phyloP scores from a whole-genome alignment of 2,329 filamentous ascomycete species.

The Colletotrichum phormii region DNA sequence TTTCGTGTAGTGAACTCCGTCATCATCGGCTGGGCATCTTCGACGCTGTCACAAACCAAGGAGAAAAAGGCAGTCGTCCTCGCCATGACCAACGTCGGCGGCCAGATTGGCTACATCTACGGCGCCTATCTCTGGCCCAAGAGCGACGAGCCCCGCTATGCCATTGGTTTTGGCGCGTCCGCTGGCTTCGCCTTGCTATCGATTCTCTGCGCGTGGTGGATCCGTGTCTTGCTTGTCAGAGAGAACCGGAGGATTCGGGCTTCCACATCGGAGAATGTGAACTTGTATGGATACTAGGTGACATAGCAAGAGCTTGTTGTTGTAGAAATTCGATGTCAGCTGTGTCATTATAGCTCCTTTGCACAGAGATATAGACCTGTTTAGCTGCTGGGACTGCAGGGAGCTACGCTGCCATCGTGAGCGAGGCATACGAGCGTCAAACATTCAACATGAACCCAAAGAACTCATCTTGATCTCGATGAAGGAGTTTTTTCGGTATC shows the following conservation, averaged over 20 bases:
- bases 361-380: rapidly evolving
- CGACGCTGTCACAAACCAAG: conserved; percentile 58
- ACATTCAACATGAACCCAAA: no score
- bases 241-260: conserved; percentile 54
- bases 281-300: conserved; percentile 51
- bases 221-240: conserved; percentile 52
- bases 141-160: conserved; percentile 56
- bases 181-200: conserved; percentile 54
- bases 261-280: conserved; percentile 47
- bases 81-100: conserved; percentile 61
- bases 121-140: conserved; percentile 63
- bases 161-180: conserved; percentile 57
- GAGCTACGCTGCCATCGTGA: neutral
- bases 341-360: neutral
- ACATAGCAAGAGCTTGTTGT: conserved; percentile 6
- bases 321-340: rapidly evolving
- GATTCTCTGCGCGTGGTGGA: conserved; percentile 54
- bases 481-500: no score
- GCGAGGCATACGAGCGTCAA: neutral
- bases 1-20: conserved; percentile 48
- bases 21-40: conserved; percentile 59
- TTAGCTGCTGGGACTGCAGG: neutral
- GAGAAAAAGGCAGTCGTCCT: conserved; percentile 61
- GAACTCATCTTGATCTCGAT: no score
- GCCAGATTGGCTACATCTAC: conserved; percentile 60